Percentiles rank a stretch among this genome's conserved stretches.
These are phyloP conservation scores for Verticillium albo-atrum DNA, from an alignment of 2,329 filamentous ascomycete genomes.

Conservation along the genomic window DNA sequence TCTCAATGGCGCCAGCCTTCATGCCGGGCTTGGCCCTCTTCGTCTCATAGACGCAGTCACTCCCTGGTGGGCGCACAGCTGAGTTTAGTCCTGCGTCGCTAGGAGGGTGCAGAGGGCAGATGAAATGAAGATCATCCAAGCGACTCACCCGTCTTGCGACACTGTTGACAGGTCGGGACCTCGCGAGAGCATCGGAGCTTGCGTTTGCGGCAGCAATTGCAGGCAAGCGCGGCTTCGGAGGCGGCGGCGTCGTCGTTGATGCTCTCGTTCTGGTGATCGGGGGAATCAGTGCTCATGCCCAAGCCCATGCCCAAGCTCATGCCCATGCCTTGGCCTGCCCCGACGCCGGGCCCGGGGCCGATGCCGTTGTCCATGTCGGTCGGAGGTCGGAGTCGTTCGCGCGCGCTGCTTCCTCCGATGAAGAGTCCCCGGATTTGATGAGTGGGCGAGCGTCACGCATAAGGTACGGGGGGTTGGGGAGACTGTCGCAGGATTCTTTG, in stretches of 20 bases:
- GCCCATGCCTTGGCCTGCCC: too few relatives aligned
- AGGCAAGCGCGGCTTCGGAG: slow-evolving; percentile 5
- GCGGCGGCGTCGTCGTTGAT: not conserved
- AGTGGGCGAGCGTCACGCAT: not conserved
- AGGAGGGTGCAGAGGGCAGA: not conserved
- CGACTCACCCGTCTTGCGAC: slow-evolving; percentile 9
- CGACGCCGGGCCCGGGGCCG: not conserved
- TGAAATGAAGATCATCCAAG: not conserved
- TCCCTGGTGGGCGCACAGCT: slow-evolving; percentile 4
- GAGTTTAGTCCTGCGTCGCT: not conserved
- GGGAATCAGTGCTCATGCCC: not conserved
- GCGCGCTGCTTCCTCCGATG: not conserved
- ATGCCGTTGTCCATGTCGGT: not conserved
- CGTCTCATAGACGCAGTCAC: slow-evolving; percentile 23
- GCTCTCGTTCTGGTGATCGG: not conserved
- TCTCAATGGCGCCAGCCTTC: slow-evolving; percentile 31
- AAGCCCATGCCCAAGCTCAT: not conserved
- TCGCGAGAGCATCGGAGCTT: slow-evolving; percentile 7
- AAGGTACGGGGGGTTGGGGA: not conserved
- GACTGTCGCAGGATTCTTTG: not conserved
- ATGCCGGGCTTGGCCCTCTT: slow-evolving; percentile 30
- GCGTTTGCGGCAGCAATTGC: slow-evolving; percentile 8
- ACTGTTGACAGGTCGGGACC: slow-evolving; percentile 7
- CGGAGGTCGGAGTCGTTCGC: not conserved
- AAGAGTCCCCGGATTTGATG: not conserved